Conservation (phyloP, 176 grass and related monocot species). For the Juncus effusus region DNA sequence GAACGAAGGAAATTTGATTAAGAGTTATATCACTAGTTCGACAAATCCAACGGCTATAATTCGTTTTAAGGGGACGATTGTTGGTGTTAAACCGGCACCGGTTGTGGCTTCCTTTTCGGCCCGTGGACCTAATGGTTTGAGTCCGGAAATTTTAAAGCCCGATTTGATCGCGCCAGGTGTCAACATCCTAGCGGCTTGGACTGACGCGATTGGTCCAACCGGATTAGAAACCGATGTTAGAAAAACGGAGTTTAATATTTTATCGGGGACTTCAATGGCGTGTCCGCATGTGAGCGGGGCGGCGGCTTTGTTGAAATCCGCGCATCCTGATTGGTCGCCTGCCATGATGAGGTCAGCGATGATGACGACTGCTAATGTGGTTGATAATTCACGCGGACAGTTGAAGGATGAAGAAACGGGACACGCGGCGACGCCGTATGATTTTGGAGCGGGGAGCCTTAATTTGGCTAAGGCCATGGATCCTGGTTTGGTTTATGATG, state of each 20-base stretch:
- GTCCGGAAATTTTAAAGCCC: slow-evolving; percentile 83
- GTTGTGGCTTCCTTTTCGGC: slow-evolving; percentile 91
- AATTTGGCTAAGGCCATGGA: slow-evolving; percentile 58
- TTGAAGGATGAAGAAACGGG: slow-evolving; percentile 61
- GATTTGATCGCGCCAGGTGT: slow-evolving; percentile 86
- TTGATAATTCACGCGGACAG: slow-evolving; percentile 49
- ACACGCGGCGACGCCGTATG: slow-evolving; percentile 58
- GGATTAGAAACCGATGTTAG: slow-evolving; percentile 52
- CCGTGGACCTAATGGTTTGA: slow-evolving; percentile 76
- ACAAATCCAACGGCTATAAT: slow-evolving; percentile 55
- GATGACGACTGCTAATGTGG: slow-evolving; percentile 67
- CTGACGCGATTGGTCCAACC: slow-evolving; percentile 61
- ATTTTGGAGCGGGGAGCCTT: slow-evolving; percentile 74
- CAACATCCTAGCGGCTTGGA: slow-evolving; percentile 97
- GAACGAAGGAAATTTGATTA: slow-evolving; percentile 64
- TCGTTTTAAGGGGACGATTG: slow-evolving; percentile 59
- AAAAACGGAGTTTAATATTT: slow-evolving; percentile 90
- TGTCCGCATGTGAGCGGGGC: slow-evolving; percentile 91
- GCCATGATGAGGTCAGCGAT: slow-evolving; percentile 79
- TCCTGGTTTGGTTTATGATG: slow-evolving; percentile 83
- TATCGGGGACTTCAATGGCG: slow-evolving; percentile 94
- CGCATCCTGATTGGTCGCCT: slow-evolving; percentile 73
- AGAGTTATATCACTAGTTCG: slow-evolving; percentile 44
- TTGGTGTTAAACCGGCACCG: slow-evolving; percentile 85
- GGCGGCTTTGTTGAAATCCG: slow-evolving; percentile 76